Evolutionary conservation across 2,329 filamentous ascomycete species (phyloP).

Genomic region (Diaporthe nobilis): DNA sequence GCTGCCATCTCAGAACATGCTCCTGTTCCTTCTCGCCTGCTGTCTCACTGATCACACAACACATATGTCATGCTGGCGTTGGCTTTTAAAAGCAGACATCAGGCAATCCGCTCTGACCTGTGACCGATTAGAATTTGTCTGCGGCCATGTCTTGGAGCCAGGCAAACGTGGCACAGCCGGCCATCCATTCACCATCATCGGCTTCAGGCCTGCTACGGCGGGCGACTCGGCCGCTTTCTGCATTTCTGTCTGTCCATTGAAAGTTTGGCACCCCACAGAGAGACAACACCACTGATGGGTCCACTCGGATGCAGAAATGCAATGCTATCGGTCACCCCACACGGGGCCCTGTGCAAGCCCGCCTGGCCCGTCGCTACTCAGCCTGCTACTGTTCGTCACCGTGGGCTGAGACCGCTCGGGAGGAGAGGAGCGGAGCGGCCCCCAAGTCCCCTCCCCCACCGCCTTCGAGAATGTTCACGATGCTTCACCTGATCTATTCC

Average conservation of each 20-base stretch:
- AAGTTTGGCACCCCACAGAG: constrained; percentile 18
- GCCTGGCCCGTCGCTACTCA: constrained; percentile 18
- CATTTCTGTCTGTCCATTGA: constrained; percentile 12
- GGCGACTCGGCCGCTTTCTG: constrained; percentile 26
- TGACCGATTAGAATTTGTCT: not conserved
- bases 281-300: constrained; percentile 32
- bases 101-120: constrained; percentile 7
- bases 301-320: constrained; percentile 18
- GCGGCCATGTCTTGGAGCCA: not conserved
- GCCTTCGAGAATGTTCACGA: constrained; percentile 39
- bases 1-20: not conserved
- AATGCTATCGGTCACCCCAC: constrained; percentile 21
- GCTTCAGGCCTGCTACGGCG: constrained; percentile 23
- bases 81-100: not conserved
- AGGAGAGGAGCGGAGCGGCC: constrained; percentile 24
- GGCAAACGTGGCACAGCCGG: constrained; percentile 8
- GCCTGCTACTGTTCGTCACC: constrained; percentile 27
- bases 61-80: constrained; percentile 23
- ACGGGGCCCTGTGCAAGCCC: constrained; percentile 24
- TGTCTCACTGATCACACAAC: constrained; percentile 34
- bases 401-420: constrained; percentile 10
- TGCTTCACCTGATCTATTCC: constrained; percentile 12
- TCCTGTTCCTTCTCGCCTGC: not conserved
- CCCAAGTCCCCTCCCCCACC: not conserved
- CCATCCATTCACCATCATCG: constrained; percentile 8